A percentile compares a stretch with the other conserved stretches of the same genome.
Conservation (phyloP, 192 early-diverging fungal genomes). For the Gaertneriomyces semiglobifer region DNA sequence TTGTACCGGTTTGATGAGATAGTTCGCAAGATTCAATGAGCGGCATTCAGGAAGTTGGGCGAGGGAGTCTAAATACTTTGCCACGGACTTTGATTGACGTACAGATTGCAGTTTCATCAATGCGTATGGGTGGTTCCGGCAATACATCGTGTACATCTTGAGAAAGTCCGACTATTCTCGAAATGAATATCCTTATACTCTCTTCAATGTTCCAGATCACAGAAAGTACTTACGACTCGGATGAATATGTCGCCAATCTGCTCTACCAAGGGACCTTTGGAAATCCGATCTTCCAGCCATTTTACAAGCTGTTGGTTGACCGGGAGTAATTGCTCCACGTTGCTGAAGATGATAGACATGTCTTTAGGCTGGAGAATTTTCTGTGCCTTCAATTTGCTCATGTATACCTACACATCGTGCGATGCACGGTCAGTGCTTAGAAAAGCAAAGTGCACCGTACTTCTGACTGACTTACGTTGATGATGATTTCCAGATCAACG, state of each 20-base stretch:
- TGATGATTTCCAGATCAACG: constrained; percentile 76
- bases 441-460: not conserved
- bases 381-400: constrained; percentile 35
- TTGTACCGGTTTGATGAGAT: constrained; percentile 55
- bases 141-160: constrained; percentile 65
- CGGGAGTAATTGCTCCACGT: constrained; percentile 47
- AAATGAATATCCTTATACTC: not conserved
- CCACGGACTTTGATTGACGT: constrained; percentile 35
- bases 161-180: constrained; percentile 43
- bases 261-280: constrained; percentile 36
- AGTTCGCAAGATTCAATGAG: constrained; percentile 43
- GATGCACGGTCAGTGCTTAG: not conserved
- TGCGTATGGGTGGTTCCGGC: constrained; percentile 60
- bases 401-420: constrained; percentile 38
- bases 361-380: constrained; percentile 50
- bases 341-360: constrained; percentile 50
- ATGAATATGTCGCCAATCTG: constrained; percentile 53
- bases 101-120: constrained; percentile 53
- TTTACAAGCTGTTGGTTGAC: constrained; percentile 44
- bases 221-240: constrained; percentile 36
- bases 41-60: constrained; percentile 26
- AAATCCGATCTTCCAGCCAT: constrained; percentile 35
- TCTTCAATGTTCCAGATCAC: not conserved
- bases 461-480: constrained; percentile 54
- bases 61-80: constrained; percentile 45